Conservation (phyloP, 2,329 filamentous ascomycete species). For the Diaporthe citriasiana region DNA sequence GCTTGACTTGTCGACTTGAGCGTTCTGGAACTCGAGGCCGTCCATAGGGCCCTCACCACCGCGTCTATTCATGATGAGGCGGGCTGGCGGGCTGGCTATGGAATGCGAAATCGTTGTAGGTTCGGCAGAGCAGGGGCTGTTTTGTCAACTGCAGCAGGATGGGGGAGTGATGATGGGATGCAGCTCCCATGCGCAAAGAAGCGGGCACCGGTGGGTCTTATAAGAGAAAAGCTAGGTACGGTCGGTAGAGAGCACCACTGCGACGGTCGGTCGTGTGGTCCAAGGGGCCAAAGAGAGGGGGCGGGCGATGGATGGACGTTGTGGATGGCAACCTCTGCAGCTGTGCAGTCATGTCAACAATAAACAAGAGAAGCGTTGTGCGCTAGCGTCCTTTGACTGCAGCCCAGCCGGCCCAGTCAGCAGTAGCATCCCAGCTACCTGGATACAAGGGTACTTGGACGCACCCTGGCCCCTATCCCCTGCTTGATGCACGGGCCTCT, state of each 20-base stretch:
- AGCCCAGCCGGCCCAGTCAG: constrained; percentile 9
- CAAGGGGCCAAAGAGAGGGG: background rate
- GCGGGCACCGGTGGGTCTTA: constrained; percentile 29
- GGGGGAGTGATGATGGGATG: constrained; percentile 12
- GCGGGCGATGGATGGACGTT: constrained; percentile 1
- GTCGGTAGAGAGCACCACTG: background rate
- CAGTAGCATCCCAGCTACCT: background rate
- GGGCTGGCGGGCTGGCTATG: background rate
- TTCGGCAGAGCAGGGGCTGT: constrained; percentile 2
- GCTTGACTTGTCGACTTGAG: constrained; percentile 16
- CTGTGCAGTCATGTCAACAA: constrained; percentile 25
- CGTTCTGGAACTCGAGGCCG: constrained; percentile 32
- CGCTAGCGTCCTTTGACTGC: constrained; percentile 7
- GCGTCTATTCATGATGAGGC: constrained; percentile 23
- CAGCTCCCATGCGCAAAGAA: constrained; percentile 19
- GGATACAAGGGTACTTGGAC: background rate
- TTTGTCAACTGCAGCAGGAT: background rate
- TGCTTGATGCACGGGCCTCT: constrained; percentile 1
- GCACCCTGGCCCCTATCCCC: background rate
- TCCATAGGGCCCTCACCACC: constrained; percentile 35
- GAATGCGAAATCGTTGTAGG: background rate
- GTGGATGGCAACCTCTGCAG: constrained; percentile 15
- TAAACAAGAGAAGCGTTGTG: constrained; percentile 27
- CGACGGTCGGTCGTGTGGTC: constrained; percentile 11
- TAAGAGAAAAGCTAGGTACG: background rate